Base-by-base conservation (phyloP, 2,329 filamentous ascomycete species). In the Fusarium nanum region DNA sequence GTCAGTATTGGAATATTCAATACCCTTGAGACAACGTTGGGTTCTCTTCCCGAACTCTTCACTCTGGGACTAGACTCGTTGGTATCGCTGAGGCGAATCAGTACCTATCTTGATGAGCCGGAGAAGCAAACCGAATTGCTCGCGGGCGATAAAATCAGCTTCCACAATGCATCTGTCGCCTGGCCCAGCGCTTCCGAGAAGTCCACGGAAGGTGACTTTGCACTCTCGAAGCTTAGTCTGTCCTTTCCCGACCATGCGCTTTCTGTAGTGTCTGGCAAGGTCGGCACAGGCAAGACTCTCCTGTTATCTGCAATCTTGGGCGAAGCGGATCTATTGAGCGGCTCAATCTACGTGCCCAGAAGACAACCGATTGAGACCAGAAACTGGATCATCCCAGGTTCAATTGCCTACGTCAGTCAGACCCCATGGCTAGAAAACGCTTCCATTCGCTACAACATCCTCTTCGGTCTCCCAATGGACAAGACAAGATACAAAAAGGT, bases 391-490 rank as follows among this genome's bases (percentile, higher is more conserved):
- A 84, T 93, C 12, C 85, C 89, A 8, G 85, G 85, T 6, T 86
- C 90, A 1, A 85, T 93, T 48, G 92, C 92, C 0, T 94, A 89
- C 71, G 90, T 94, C 27, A 88, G 90, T 4, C 91, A 94, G 75
- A 93, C 91, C 11, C 92, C 92, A 0, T 95, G 92, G 92, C 92
- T 95, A 49, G 92, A 94, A 74, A 94, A 94, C 71, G 90, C 90
- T 0, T 91, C 88, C 5, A 88, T 96, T 60, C 88, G 86, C 56
- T 88, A 93, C 42, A 96, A 95, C 71, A 91, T 95, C 50, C 79
- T 93, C 0, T 95, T 94, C 64, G 92, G 92, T 0, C 81, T 94
- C 7, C 92, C 92, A 0, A 86, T 85, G 30, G 87, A 93, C 58
- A 82, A 88, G 56, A 80, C 84, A 10, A 87, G 93, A 32, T 95